These are phyloP conservation scores for Trametes maxima DNA, from an alignment of 768 basidiomycete species.

Conservation along the genomic window DNA sequence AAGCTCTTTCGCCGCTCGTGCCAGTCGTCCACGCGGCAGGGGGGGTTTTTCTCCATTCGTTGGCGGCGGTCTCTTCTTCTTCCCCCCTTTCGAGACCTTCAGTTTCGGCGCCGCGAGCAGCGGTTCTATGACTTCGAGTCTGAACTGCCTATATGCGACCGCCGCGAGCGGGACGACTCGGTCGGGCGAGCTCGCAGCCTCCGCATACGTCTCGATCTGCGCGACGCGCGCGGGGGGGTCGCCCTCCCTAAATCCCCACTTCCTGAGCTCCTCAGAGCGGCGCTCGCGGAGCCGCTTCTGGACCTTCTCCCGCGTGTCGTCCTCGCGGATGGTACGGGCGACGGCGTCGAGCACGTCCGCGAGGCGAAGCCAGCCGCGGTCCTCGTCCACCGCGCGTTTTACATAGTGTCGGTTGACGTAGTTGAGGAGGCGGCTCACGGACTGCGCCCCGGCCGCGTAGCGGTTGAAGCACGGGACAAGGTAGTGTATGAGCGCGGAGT, in stretches of 20 bases:
- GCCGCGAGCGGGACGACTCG: conserved; percentile 66
- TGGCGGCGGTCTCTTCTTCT: conserved; percentile 53
- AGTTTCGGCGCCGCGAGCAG: conserved; percentile 67
- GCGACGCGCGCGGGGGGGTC: conserved; percentile 50
- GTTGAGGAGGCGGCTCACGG: conserved; percentile 72
- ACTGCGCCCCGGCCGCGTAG: conserved; percentile 65
- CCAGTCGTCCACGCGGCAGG: conserved; percentile 64
- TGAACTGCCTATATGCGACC: conserved; percentile 70
- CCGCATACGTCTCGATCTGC: conserved; percentile 68
- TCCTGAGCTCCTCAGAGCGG: conserved; percentile 61
- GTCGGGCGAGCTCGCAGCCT: conserved; percentile 69
- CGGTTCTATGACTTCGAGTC: conserved; percentile 72
- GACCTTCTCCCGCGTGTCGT: conserved; percentile 62
- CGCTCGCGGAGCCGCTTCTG: conserved; percentile 60
- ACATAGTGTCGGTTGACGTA: conserved; percentile 75
- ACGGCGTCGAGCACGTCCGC: conserved; percentile 65
- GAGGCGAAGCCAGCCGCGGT: conserved; percentile 74
- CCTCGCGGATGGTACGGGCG: conserved; percentile 51
- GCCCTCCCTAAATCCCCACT: conserved; percentile 68
- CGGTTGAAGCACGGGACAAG: conserved; percentile 73
- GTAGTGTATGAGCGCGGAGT: conserved; percentile 66
- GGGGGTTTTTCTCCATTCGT: conserved; percentile 41
- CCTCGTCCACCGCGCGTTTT: conserved; percentile 76
- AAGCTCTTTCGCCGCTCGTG: conserved; percentile 66
- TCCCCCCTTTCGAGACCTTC: conserved; percentile 47